Evolutionary conservation across 345 rosid species (phyloP).

Genomic region (Eucalyptus regnans): DNA sequence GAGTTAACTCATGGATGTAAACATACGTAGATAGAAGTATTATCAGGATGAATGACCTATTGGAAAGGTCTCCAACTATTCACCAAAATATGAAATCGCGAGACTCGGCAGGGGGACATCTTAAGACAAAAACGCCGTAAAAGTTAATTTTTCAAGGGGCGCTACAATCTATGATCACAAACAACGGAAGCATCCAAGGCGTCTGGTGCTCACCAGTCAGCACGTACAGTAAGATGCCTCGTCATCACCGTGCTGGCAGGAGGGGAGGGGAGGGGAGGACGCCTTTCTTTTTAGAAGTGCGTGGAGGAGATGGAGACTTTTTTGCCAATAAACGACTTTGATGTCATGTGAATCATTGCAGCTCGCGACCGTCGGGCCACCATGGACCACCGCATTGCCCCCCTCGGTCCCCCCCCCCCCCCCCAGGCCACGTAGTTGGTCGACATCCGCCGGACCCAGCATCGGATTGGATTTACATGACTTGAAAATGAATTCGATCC

Average conservation of each 20-base stretch:
- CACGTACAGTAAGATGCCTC: too few relatives aligned
- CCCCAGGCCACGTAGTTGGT: fast-evolving
- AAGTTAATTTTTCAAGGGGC: background rate
- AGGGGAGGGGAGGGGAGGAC: background rate
- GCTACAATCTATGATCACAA: background rate
- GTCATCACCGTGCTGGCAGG: background rate
- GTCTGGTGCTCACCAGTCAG: background rate
- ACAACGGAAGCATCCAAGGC: background rate
- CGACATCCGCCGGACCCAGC: background rate
- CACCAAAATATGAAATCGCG: too few relatives aligned
- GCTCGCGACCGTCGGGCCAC: background rate
- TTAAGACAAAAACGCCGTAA: too few relatives aligned
- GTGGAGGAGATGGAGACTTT: background rate
- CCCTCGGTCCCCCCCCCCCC: background rate
- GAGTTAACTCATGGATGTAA: background rate
- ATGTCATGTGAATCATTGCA: background rate
- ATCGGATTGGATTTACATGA: background rate
- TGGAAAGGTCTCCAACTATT: background rate
- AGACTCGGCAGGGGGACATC: background rate
- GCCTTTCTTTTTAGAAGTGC: background rate
- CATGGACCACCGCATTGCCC: background rate
- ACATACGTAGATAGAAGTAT: fast-evolving
- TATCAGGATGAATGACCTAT: fast-evolving
- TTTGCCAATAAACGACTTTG: background rate
- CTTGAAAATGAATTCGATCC: background rate